phyloP scores from a whole-genome alignment of 768 basidiomycete genomes.

The Russula earlei region DNA sequence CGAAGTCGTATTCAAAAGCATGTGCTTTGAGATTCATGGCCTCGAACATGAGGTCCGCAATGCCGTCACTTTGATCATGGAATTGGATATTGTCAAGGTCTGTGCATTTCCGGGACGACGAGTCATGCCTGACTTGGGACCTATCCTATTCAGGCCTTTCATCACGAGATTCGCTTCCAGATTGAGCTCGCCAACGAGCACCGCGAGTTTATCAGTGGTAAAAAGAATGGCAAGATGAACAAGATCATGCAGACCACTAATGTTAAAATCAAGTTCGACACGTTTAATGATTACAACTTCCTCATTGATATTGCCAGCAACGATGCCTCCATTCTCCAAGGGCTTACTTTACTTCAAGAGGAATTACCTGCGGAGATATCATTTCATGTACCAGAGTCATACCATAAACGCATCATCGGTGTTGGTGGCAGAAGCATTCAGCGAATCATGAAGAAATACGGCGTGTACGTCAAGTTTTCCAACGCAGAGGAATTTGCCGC shows the following conservation, averaged over 20 bases:
- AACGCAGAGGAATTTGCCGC: conserved; percentile 96
- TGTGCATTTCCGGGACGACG: conserved; percentile 16
- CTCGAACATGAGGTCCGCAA: conserved; percentile 83
- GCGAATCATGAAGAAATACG: conserved; percentile 98
- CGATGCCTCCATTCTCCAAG: conserved; percentile 77
- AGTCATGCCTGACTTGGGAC: neutral
- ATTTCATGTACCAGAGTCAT: conserved; percentile 96
- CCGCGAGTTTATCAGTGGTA: conserved; percentile 96
- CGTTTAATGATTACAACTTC: conserved; percentile 93
- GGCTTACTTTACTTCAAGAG: conserved; percentile 84
- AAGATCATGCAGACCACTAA: conserved; percentile 98
- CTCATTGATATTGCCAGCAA: conserved; percentile 85
- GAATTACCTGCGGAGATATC: conserved; percentile 98
- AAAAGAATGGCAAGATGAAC: conserved; percentile 99
- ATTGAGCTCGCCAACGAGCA: conserved; percentile 97
- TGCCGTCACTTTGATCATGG: conserved; percentile 78
- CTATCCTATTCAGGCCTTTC: conserved; percentile 53
- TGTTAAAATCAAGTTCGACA: conserved; percentile 98
- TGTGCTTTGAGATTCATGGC: conserved; percentile 96
- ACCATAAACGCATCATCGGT: conserved; percentile 98
- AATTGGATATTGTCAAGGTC: conserved; percentile 88
- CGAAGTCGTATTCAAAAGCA: conserved; percentile 93
- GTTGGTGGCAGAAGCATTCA: conserved; percentile 97
- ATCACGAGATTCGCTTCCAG: conserved; percentile 97
- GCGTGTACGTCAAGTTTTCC: conserved; percentile 99